A percentile compares a stretch with the other conserved stretches of the same genome.
phyloP scores from a whole-genome alignment of 2,329 filamentous ascomycete genomes.

The Ophiostoma perfectum region DNA sequence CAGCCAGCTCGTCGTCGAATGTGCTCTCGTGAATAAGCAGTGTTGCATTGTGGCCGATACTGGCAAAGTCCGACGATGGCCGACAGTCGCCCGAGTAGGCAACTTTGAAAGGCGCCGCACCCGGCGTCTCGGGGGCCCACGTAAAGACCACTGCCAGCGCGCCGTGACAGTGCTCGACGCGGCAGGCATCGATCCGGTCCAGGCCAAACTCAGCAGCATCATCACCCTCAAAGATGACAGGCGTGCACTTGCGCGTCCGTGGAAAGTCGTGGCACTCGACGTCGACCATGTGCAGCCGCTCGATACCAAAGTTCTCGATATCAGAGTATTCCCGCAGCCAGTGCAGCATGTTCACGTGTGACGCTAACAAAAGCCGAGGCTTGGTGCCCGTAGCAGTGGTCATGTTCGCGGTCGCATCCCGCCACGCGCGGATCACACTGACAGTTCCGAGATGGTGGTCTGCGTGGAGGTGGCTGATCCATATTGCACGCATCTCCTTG shows the following conservation, averaged over 20 bases:
- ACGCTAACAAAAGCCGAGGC: slow-evolving; percentile 56
- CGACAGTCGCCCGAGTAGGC: slow-evolving; percentile 94
- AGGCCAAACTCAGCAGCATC: slow-evolving; percentile 50
- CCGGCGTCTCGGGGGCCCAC: slow-evolving; percentile 55
- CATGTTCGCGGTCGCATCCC: slow-evolving; percentile 45
- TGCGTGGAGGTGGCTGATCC: slow-evolving; percentile 93
- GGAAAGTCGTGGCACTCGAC: slow-evolving; percentile 23
- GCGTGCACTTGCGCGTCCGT: slow-evolving; percentile 25
- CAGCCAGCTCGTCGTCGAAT: slow-evolving; percentile 77
- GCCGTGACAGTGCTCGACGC: slow-evolving; percentile 72
- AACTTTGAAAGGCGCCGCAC: slow-evolving; percentile 57
- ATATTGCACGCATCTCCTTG: slow-evolving; percentile 72
- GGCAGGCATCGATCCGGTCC: slow-evolving; percentile 58
- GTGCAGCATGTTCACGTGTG: slow-evolving; percentile 63
- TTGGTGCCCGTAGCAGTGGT: slow-evolving; percentile 34
- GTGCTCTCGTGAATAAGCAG: slow-evolving; percentile 93
- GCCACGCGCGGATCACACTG: slow-evolving; percentile 79
- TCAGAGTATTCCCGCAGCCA: slow-evolving; percentile 76
- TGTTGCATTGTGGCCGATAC: slow-evolving; percentile 68
- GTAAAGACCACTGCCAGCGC: slow-evolving; percentile 72
- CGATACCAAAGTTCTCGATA: slow-evolving; percentile 71
- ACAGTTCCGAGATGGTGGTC: slow-evolving; percentile 88
- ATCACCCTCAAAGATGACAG: slow-evolving; percentile 34
- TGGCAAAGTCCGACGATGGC: slow-evolving; percentile 63
- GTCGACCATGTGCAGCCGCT: slow-evolving; percentile 39